These are phyloP conservation scores for Amphirosellinia nigrospora DNA, from an alignment of 495 filamentous ascomycete species.

Conservation along the genomic window DNA sequence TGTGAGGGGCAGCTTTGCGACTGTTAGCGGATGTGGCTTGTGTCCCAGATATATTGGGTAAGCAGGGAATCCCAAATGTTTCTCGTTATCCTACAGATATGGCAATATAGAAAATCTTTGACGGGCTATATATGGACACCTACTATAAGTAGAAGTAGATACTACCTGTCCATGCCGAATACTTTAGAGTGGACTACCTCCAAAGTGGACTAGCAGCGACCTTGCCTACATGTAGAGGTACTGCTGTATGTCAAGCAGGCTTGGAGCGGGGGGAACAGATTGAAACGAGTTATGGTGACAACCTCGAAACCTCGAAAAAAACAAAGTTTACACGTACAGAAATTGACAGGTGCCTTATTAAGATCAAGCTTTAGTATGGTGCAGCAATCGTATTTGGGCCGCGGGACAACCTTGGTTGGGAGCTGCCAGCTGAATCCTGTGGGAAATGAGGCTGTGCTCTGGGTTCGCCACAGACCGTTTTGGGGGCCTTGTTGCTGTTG, in stretches of 20 bases:
- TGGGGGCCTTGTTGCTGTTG: no score
- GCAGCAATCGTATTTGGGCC: constrained; percentile 3
- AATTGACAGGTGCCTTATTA: not conserved
- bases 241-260: not conserved
- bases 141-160: not conserved
- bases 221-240: no score
- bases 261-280: not conserved
- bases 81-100: not conserved
- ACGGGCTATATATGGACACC: not conserved
- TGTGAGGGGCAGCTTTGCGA: constrained; percentile 23
- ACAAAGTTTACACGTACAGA: constrained; percentile 15
- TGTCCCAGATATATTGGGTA: not conserved
- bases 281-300: not conserved
- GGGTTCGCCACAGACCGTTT: constrained; percentile 1
- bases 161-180: constrained; percentile 3
- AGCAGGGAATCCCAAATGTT: not conserved
- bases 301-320: not conserved
- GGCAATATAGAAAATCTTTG: not conserved
- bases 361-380: not conserved
- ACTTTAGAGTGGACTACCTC: not conserved
- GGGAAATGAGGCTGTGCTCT: constrained; percentile 15
- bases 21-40: constrained; percentile 11
- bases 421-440: constrained; percentile 1
- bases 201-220: constrained; percentile 2
- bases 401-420: constrained; percentile 7